phyloP scores from a whole-genome alignment of 202 grass and related monocot genomes.

The Musa balbisiana region DNA sequence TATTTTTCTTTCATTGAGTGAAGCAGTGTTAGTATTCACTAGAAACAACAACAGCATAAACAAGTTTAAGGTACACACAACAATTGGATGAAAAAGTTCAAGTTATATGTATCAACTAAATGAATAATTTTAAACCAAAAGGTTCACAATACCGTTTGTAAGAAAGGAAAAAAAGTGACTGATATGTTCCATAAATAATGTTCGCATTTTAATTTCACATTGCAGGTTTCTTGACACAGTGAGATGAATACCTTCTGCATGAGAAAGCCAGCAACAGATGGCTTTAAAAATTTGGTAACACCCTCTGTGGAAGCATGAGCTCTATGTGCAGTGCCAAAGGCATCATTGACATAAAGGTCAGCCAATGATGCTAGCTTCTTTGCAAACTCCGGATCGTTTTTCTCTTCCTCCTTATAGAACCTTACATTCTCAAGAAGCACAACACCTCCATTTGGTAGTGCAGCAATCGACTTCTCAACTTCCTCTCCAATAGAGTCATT shows the following conservation, averaged over 20 bases:
- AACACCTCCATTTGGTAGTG: slow-evolving; percentile 3
- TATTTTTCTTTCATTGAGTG: no score
- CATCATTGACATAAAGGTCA: slow-evolving; percentile 10
- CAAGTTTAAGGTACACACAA: no score
- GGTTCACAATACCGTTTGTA: not conserved
- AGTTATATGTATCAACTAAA: no score
- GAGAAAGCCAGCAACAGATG: not conserved
- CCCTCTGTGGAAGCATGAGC: slow-evolving; percentile 8
- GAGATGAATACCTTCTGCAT: not conserved
- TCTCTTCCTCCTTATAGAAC: slow-evolving; percentile 6
- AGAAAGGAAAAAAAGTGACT: no score
- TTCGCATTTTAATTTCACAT: no score
- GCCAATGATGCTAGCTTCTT: slow-evolving; percentile 7
- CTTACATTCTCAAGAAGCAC: slow-evolving; percentile 8
- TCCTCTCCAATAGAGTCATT: not conserved
- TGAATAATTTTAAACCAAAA: not conserved
- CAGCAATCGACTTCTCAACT: not conserved
- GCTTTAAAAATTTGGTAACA: not conserved
- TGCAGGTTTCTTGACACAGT: not conserved
- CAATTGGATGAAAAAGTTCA: no score
- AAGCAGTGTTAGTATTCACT: no score
- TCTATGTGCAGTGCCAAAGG: not conserved
- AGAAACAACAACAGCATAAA: not conserved
- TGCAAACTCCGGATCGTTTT: slow-evolving; percentile 5
- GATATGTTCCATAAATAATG: no score